Base-by-base conservation (phyloP, 2,329 filamentous ascomycete genomes). In the Zasmidium angulare region DNA sequence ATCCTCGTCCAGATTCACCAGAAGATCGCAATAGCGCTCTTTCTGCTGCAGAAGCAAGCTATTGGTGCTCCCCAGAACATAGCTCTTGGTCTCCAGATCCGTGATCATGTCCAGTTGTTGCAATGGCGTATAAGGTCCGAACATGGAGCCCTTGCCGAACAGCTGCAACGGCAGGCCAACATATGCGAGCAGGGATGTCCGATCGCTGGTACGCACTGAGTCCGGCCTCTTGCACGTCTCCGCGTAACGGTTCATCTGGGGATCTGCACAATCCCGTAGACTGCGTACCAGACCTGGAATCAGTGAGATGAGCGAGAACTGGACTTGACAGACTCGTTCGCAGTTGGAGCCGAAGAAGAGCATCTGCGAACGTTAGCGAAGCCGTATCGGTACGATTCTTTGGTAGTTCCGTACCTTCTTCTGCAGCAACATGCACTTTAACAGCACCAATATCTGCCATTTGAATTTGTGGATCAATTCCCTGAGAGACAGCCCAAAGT, bases 341-440 rank as follows among this genome's bases (percentile, higher is more conserved):
- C 95, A 98, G 68, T 92, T 87, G n/a, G 93, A 92, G 63, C 95
- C 93, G 70, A 98, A 99, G 79, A 99, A 98, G 55, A 99, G 87
- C 89, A 98, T 98, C 93, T 96, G 67, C 36, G n/a, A 17, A 17
- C 23, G 60, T 67, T 53, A 67, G 59, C 26, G 20, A 7, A 43
- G 21, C 57, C 22, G 50, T 55, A 14, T 1, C 11, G 20, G 12
- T 24, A 23, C 40, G 2, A 40, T 24, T 12, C 4, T n/a, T 26
- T 17, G 17, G 96, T 66, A 96, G 79, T 63, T 14, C 57, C 69
- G 21, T 74, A 96, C 93, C 86, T 98, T 99, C 55, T 92, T 93
- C 75, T 99, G 93, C 63, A 99, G 81, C 63, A 99, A 79, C 74
- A 93, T 89, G 74, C 91, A 96, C 79, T 99, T 99, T 72, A 99